A percentile compares a stretch with the other conserved stretches of the same genome.
These are phyloP conservation scores for Polymyxa betae DNA, from an alignment of 208 protist species.

Conservation along the genomic window DNA sequence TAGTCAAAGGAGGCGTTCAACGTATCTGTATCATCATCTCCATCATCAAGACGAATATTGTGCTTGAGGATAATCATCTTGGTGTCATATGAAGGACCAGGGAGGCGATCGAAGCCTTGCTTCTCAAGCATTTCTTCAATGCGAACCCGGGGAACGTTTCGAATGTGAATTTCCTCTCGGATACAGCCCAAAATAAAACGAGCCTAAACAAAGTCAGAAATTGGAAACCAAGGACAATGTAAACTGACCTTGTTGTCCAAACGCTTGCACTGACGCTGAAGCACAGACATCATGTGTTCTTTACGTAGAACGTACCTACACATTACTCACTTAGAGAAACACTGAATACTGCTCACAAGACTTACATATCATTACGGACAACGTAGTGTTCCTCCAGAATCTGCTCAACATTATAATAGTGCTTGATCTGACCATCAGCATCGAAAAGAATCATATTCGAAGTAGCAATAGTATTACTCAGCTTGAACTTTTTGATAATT, in stretches of 20 bases:
- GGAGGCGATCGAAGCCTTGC: neutral
- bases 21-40: neutral
- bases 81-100: neutral
- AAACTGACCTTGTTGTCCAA: constrained; percentile 28
- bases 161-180: neutral
- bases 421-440: neutral
- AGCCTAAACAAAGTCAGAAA: neutral
- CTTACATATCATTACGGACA: constrained; percentile 17
- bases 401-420: neutral
- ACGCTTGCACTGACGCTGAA: constrained; percentile 18
- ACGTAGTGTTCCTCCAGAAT: neutral
- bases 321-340: neutral
- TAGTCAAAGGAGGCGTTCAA: neutral
- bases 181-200: constrained; percentile 12
- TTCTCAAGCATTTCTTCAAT: neutral
- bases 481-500: neutral
- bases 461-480: neutral
- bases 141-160: neutral
- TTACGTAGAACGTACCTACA: constrained; percentile 26
- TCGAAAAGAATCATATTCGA: constrained; percentile 37
- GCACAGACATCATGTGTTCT: constrained; percentile 25
- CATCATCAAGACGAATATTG: neutral
- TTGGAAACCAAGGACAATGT: neutral
- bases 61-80: neutral
- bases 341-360: neutral